These are phyloP conservation scores for Nicotiana sylvestris DNA, from an alignment of 257 asterid species.

Conservation along the genomic window DNA sequence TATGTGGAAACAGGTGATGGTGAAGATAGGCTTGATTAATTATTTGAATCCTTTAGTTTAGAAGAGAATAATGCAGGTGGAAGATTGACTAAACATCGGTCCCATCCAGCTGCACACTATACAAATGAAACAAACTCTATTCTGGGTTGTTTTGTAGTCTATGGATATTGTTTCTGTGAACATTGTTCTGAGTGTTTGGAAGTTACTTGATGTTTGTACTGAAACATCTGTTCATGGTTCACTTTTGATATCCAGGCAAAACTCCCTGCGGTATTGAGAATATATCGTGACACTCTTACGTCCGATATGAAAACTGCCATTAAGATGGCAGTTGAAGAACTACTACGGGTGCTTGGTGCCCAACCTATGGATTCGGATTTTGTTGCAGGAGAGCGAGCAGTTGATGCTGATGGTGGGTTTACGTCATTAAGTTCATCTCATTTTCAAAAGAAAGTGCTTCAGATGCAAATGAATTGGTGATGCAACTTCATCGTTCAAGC, in stretches of 20 bases:
- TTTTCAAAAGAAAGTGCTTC: not conserved
- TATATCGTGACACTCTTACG: slow-evolving; percentile 84
- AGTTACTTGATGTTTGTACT: slow-evolving; percentile 2
- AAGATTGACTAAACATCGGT: not conserved
- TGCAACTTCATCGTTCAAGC: not conserved
- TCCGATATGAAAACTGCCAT: slow-evolving; percentile 84
- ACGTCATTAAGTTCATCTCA: not conserved
- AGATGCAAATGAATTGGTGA: slow-evolving; percentile 6
- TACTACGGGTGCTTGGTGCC: slow-evolving; percentile 52
- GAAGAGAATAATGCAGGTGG: slow-evolving; percentile 6
- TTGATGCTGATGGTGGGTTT: slow-evolving; percentile 75
- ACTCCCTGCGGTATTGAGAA: slow-evolving; percentile 89
- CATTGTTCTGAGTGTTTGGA: not conserved
- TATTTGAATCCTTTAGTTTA: not conserved
- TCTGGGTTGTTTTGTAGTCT: slow-evolving; percentile 1
- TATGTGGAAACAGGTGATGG: not conserved
- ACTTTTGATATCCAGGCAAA: slow-evolving; percentile 62
- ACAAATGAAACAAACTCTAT: not conserved
- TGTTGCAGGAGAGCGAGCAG: slow-evolving; percentile 69
- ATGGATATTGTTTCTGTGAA: not conserved
- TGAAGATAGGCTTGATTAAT: not conserved
- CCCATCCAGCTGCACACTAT: not conserved
- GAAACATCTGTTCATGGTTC: slow-evolving; percentile 12
- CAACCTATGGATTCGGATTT: slow-evolving; percentile 62
- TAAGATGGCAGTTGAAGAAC: slow-evolving; percentile 70